Evolutionary conservation across 108 stramenopile species (phyloP).

Genomic region (Skeletonema potamos): DNA sequence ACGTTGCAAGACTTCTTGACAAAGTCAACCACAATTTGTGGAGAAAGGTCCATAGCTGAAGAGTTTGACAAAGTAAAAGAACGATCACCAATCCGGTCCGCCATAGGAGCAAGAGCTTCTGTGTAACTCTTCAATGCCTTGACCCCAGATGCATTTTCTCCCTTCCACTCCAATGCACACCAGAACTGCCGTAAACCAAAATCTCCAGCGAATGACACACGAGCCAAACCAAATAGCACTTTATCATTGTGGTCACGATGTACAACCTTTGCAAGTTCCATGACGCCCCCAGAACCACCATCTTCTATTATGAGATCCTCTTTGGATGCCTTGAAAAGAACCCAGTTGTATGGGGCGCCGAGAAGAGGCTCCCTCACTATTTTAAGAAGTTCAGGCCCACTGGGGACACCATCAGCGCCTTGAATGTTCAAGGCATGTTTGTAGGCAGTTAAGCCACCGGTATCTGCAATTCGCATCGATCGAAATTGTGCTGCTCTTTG

Average conservation of each 20-base stretch:
- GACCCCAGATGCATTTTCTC: slow-evolving; percentile 19
- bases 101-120: slow-evolving; percentile 10
- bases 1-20: slow-evolving; percentile 30
- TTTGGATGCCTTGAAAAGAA: slow-evolving; percentile 20
- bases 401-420: slow-evolving; percentile 15
- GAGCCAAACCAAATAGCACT: slow-evolving; percentile 28
- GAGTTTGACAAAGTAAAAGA: slow-evolving; percentile 22
- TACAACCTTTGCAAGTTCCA: slow-evolving; percentile 28
- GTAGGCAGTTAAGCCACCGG: slow-evolving; percentile 18
- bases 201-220: slow-evolving; percentile 16
- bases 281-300: slow-evolving; percentile 28
- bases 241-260: slow-evolving; percentile 15
- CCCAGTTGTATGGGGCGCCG: slow-evolving; percentile 32
- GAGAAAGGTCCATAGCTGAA: slow-evolving; percentile 16
- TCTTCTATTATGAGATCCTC: slow-evolving; percentile 20
- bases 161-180: slow-evolving; percentile 28
- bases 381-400: slow-evolving; percentile 4
- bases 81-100: slow-evolving; percentile 24
- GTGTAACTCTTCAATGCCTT: slow-evolving; percentile 11
- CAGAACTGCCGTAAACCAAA: slow-evolving; percentile 22
- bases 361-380: slow-evolving; percentile 17
- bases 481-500: not conserved
- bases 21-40: slow-evolving; percentile 15
- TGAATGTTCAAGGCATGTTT: slow-evolving; percentile 21
- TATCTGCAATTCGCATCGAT: not conserved